Evolutionary conservation across 768 basidiomycete genomes (phyloP), one percentile per base, ranked within the genome.

Genomic region (Termitomyces sp.): DNA sequence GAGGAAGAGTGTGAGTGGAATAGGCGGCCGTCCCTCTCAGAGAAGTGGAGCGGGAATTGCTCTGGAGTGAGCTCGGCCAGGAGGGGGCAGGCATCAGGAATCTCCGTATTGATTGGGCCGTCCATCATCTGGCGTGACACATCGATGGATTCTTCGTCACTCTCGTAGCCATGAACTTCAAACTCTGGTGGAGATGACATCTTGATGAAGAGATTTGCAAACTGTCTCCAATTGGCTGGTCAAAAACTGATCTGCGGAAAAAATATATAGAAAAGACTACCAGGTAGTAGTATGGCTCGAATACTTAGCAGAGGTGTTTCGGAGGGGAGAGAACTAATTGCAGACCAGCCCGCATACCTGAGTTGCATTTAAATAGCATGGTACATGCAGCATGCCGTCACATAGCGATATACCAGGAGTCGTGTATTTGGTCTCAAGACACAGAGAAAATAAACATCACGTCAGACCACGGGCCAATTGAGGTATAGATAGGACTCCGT

Each of bases 1-100:
- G 81, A 78, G 61, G 64, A 71, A 70, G 74, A 72, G 74, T 83
- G 80, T 64, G 86, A 85, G 75, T 85, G 84, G 72, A 85, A 91
- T 68, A 89, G 82, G 38, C 87, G 78, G 33, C 78, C 82, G 62
- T 77, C 74, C 7, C 75, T 73, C 61, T 89, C 84, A 33, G 63
- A 63, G 62, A 90, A 91, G 71, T 83, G 84, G 13, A 44, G 53
- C 0, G 85, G 82, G 62, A 87, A 84, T 2, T 89, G 86, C 22
- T 80, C 73, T 40, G 70, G 18, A 32, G 61, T 66, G 9, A 89
- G 58, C 63, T 86, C 82, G 7, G 60, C 64, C 13, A 74, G 61
- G 16, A 49, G 50, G 26, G 45, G 57, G 22, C 58, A 59, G 28
- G 28, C 30, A 44, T 66, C 66, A 14, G 64, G 64, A 1, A 43